Percentiles rank a stretch among this genome's conserved stretches.
phyloP scores from a whole-genome alignment of 345 rosid species.

The Luvunga scandens region DNA sequence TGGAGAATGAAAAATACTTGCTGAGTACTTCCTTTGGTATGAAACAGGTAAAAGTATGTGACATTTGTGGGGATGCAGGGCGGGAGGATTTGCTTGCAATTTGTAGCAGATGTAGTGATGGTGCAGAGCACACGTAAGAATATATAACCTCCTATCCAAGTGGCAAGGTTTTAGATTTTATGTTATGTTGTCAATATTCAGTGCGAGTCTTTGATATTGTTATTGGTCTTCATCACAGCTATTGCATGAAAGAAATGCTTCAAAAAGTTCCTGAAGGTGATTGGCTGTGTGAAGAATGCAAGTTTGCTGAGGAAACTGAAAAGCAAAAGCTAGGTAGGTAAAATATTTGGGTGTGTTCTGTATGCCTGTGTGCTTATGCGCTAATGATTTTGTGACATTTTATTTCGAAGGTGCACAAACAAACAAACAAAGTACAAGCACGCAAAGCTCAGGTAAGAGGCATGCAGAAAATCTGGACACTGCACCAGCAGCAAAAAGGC shows the following conservation, averaged over 20 bases:
- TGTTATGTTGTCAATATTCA: neutral
- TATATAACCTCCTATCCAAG: constrained; percentile 7
- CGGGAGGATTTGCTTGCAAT: constrained; percentile 95
- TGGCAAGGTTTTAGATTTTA: constrained; percentile 4
- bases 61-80: constrained; percentile 99
- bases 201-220: constrained; percentile 8
- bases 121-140: constrained; percentile 99
- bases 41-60: constrained; percentile 97
- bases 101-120: constrained; percentile 90
- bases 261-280: constrained; percentile 80
- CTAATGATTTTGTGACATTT: constrained; percentile 20
- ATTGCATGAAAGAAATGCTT: constrained; percentile 95
- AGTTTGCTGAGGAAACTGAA: constrained; percentile 66
- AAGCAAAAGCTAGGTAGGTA: constrained; percentile 48
- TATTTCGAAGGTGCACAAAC: constrained; percentile 40
- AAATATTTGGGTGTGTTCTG: neutral
- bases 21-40: constrained; percentile 16
- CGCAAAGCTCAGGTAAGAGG: constrained; percentile 53
- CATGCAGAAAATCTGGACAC: constrained; percentile 50
- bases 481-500: constrained; percentile 54
- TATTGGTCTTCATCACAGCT: constrained; percentile 48
- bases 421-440: constrained; percentile 27
- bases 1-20: constrained; percentile 1
- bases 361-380: neutral
- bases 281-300: constrained; percentile 99